phyloP scores from a whole-genome alignment of 306 rosid species.

The Sophora flavescens region DNA sequence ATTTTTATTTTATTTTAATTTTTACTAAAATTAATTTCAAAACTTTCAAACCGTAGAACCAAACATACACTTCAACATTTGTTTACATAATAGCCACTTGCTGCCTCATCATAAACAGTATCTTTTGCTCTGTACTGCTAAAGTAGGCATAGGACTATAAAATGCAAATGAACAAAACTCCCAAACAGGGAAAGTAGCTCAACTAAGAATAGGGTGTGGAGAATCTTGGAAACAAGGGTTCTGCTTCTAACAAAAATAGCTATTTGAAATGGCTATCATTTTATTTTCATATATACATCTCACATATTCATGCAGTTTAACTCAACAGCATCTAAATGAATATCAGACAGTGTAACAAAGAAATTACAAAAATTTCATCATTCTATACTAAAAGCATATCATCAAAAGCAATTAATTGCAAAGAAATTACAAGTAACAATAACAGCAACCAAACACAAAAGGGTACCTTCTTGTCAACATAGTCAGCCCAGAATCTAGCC shows the following conservation, averaged over 20 bases:
- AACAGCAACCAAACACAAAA: background rate
- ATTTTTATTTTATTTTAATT: too few relatives aligned
- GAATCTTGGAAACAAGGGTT: background rate
- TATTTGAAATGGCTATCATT: background rate
- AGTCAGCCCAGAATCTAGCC: slow-evolving; percentile 52
- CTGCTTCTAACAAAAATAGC: background rate
- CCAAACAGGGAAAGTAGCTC: background rate
- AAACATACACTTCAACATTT: background rate
- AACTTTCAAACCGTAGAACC: too few relatives aligned
- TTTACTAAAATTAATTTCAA: too few relatives aligned
- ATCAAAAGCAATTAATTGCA: background rate
- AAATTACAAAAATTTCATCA: background rate
- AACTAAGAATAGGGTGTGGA: background rate
- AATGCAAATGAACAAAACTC: background rate
- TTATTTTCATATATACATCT: background rate
- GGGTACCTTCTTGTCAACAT: slow-evolving; percentile 46
- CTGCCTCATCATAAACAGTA: slow-evolving; percentile 1
- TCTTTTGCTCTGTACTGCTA: background rate
- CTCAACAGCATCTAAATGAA: background rate
- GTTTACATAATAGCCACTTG: background rate
- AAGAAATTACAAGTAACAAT: background rate
- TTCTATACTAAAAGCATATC: background rate
- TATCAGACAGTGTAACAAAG: background rate
- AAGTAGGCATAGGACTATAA: background rate
- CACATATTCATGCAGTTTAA: background rate